phyloP scores from a whole-genome alignment of 1,139 yeast genomes.

The Suhomyces kunorum region DNA sequence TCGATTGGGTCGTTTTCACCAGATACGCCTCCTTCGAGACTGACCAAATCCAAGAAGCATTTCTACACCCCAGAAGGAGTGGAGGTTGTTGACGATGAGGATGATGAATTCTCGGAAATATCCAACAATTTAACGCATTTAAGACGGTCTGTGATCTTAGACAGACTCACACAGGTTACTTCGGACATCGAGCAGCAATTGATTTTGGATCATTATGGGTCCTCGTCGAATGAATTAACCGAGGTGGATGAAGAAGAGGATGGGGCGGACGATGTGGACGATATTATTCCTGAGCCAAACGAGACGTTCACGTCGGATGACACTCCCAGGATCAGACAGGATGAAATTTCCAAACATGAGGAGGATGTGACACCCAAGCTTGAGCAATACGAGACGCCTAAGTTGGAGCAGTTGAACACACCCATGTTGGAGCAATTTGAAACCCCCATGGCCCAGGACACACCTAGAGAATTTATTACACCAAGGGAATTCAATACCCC shows the following conservation, averaged over 20 bases:
- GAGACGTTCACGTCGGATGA: not conserved
- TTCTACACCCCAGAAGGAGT: constrained; percentile 11
- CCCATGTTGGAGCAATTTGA: constrained; percentile 2
- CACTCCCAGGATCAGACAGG: not conserved
- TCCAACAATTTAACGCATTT: constrained; percentile 18
- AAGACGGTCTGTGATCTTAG: constrained; percentile 42
- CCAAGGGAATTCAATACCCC: not conserved
- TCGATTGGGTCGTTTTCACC: constrained; percentile 42
- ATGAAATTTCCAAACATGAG: constrained; percentile 2
- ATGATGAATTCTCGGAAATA: constrained; percentile 16
- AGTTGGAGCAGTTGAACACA: constrained; percentile 1
- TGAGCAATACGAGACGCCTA: constrained; percentile 6
- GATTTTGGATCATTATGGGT: constrained; percentile 24
- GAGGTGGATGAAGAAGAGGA: constrained; percentile 11
- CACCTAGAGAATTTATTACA: not conserved
- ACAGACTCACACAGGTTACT: constrained; percentile 43
- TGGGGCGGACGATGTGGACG: constrained; percentile 6
- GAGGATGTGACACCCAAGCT: constrained; percentile 2
- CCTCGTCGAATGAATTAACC: constrained; percentile 12
- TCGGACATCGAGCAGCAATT: constrained; percentile 42
- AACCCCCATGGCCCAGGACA: constrained; percentile 1
- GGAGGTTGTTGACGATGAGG: constrained; percentile 14
- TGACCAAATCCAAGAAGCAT: constrained; percentile 5
- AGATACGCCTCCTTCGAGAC: constrained; percentile 32
- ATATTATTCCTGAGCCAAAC: not conserved